Evolutionary conservation across 306 rosid species (phyloP).

Genomic region (Quercus rubra): DNA sequence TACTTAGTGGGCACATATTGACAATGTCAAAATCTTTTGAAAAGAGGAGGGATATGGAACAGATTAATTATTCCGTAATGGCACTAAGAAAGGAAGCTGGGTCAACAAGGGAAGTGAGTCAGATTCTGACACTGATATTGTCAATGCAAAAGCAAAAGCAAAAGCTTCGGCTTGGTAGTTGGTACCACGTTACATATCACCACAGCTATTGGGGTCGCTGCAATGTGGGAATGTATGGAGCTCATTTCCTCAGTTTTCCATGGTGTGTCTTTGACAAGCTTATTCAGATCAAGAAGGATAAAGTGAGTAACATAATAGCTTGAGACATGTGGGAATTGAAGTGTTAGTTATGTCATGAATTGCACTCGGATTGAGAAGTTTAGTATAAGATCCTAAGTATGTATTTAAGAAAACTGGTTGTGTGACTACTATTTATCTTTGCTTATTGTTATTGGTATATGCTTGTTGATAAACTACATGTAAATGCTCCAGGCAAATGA

Average conservation of each 20-base stretch:
- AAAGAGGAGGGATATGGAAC: slow-evolving; percentile 51
- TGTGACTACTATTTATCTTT: neutral
- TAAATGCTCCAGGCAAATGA: too few relatives aligned
- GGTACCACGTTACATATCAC: slow-evolving; percentile 47
- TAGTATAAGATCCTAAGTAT: too few relatives aligned
- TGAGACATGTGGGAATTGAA: neutral
- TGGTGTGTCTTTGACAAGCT: slow-evolving; percentile 42
- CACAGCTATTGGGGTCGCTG: slow-evolving; percentile 28
- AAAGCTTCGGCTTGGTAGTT: slow-evolving; percentile 42
- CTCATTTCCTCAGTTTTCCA: slow-evolving; percentile 37
- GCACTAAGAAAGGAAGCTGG: slow-evolving; percentile 44
- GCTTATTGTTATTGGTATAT: neutral
- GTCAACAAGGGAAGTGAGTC: slow-evolving; percentile 12
- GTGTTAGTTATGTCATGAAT: too few relatives aligned
- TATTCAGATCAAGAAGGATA: slow-evolving; percentile 24
- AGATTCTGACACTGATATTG: neutral
- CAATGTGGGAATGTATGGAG: slow-evolving; percentile 22
- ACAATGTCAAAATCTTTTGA: slow-evolving; percentile 46
- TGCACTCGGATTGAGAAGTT: too few relatives aligned
- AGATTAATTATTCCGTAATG: slow-evolving; percentile 50
- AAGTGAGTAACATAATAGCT: neutral
- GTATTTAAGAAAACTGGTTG: too few relatives aligned
- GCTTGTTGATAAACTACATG: too few relatives aligned
- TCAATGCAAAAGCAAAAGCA: slow-evolving; percentile 24
- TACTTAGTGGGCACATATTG: slow-evolving; percentile 59